Evolutionary conservation across 2,329 filamentous ascomycete species (phyloP).

Genomic region (Ascochyta rabiei): DNA sequence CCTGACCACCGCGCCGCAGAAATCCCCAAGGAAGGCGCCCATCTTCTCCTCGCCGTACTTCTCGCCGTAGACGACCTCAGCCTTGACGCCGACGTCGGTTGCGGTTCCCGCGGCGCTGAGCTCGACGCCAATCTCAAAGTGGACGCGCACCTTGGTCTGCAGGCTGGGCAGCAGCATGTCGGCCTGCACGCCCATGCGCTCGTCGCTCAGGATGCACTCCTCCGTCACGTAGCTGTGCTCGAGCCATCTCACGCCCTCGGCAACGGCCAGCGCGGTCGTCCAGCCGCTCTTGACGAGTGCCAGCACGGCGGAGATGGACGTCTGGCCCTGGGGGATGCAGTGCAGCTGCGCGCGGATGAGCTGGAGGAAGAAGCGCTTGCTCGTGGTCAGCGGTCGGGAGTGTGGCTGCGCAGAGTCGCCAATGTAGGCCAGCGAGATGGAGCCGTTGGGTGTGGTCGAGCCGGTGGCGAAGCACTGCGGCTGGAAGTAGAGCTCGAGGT

Average conservation of each 20-base stretch:
- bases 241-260: slow-evolving; percentile 66
- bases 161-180: slow-evolving; percentile 68
- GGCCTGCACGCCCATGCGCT: slow-evolving; percentile 65
- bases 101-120: slow-evolving; percentile 55
- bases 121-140: slow-evolving; percentile 59
- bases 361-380: slow-evolving; percentile 77
- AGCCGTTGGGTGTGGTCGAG: slow-evolving; percentile 50
- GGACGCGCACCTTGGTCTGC: slow-evolving; percentile 71
- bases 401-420: slow-evolving; percentile 63
- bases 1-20: slow-evolving; percentile 50
- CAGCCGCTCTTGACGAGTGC: slow-evolving; percentile 66
- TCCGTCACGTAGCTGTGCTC: slow-evolving; percentile 69
- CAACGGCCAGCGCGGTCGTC: slow-evolving; percentile 67
- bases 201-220: slow-evolving; percentile 68
- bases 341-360: slow-evolving; percentile 72
- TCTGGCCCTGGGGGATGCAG: slow-evolving; percentile 63
- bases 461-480: slow-evolving; percentile 62
- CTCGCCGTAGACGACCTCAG: slow-evolving; percentile 76
- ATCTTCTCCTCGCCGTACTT: slow-evolving; percentile 77
- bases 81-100: slow-evolving; percentile 62
- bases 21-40: slow-evolving; percentile 69
- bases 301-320: slow-evolving; percentile 64
- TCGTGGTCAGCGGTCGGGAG: slow-evolving; percentile 63
- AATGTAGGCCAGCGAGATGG: slow-evolving; percentile 74
- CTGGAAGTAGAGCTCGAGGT: slow-evolving; percentile 77